Evolutionary conservation across 2,329 filamentous ascomycete species (phyloP).

Genomic region (Trichophyton rubrum): DNA sequence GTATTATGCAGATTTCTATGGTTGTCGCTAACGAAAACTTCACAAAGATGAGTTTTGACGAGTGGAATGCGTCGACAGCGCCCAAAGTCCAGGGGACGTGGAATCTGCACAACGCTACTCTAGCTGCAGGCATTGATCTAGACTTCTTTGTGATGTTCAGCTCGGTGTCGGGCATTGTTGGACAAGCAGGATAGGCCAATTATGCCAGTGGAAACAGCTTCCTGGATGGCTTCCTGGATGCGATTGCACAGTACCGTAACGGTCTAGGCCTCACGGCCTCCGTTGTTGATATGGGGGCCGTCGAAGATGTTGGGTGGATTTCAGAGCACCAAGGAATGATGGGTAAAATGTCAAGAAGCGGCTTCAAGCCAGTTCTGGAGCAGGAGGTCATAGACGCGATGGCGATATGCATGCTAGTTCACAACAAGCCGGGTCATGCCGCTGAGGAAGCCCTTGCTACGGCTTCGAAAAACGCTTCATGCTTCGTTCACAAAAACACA

Average conservation of each 20-base stretch:
- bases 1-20: slow-evolving; percentile 11
- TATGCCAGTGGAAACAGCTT: slow-evolving; percentile 10
- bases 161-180: slow-evolving; percentile 7
- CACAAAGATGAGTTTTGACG: not conserved
- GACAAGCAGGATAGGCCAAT: slow-evolving; percentile 6
- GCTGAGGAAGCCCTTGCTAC: not conserved
- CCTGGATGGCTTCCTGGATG: slow-evolving; percentile 12
- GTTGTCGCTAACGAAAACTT: slow-evolving; percentile 8
- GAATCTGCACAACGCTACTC: slow-evolving; percentile 14
- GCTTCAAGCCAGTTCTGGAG: slow-evolving; percentile 7
- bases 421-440: not conserved
- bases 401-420: slow-evolving; percentile 4
- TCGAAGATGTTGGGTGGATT: slow-evolving; percentile 4
- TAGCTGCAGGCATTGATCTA: slow-evolving; percentile 2
- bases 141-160: slow-evolving; percentile 16
- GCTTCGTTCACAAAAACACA: not conserved
- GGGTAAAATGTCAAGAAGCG: not conserved
- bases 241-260: slow-evolving; percentile 13
- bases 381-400: slow-evolving; percentile 10
- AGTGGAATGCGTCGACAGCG: slow-evolving; percentile 13
- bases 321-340: not conserved
- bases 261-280: not conserved
- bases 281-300: slow-evolving; percentile 1
- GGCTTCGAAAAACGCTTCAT: too few species aligned
- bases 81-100: slow-evolving; percentile 22